Conservation (phyloP, 345 rosid genomes). For the Nasturtium officinale region DNA sequence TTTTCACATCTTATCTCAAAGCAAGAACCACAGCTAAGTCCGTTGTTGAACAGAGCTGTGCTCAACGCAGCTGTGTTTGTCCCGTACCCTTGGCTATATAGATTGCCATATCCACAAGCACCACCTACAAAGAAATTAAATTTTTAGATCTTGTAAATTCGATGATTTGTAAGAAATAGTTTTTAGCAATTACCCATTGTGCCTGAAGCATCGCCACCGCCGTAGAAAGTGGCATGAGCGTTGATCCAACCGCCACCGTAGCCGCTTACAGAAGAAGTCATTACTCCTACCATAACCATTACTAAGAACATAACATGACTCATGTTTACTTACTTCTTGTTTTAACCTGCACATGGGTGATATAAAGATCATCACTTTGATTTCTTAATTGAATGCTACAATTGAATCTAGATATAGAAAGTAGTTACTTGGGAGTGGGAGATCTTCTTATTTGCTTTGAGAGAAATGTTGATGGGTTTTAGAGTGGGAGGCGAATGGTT, state of each 20-base stretch:
- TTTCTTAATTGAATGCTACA: slow-evolving; percentile 4
- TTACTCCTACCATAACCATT: slow-evolving; percentile 24
- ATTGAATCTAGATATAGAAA: slow-evolving; percentile 23
- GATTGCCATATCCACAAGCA: slow-evolving; percentile 72
- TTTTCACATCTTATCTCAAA: slow-evolving; percentile 59
- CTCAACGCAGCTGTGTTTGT: slow-evolving; percentile 67
- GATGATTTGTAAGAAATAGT: background rate
- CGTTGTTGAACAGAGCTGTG: slow-evolving; percentile 61
- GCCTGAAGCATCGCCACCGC: slow-evolving; percentile 87
- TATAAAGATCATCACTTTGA: slow-evolving; percentile 1
- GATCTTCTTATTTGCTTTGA: slow-evolving; percentile 17
- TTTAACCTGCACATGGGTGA: slow-evolving; percentile 28
- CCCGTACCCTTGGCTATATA: slow-evolving; percentile 67
- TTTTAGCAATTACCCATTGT: slow-evolving; percentile 63
- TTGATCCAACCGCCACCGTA: slow-evolving; percentile 66
- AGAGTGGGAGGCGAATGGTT: slow-evolving; percentile 15
- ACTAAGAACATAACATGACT: slow-evolving; percentile 10
- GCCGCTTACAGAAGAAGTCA: slow-evolving; percentile 30
- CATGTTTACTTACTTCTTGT: slow-evolving; percentile 27
- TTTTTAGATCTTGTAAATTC: background rate
- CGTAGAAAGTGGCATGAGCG: slow-evolving; percentile 95
- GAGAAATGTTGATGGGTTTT: slow-evolving; percentile 19
- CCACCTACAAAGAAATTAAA: slow-evolving; percentile 49
- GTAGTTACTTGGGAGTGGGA: slow-evolving; percentile 19
- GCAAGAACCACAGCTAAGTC: slow-evolving; percentile 69